A percentile compares a stretch with the other conserved stretches of the same genome.
phyloP scores from a whole-genome alignment of 2,329 filamentous ascomycete genomes.

The Botryotinia calthae region DNA sequence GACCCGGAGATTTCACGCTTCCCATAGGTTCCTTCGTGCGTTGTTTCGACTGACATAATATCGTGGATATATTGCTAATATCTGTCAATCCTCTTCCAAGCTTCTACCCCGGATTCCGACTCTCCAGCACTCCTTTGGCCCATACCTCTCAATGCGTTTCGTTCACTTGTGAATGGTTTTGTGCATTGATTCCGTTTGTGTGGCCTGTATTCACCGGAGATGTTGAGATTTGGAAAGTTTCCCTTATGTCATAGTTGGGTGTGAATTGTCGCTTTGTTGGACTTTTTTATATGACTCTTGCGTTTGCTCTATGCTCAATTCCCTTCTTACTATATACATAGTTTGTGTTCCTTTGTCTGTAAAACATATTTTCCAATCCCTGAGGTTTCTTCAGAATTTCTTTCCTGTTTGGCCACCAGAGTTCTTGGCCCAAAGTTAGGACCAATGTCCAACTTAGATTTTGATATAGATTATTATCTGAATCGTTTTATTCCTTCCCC shows the following conservation, averaged over 20 bases:
- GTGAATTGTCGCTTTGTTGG: neutral
- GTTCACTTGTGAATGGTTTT: neutral
- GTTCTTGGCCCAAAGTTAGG: constrained; percentile 7
- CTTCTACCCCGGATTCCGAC: constrained; percentile 8
- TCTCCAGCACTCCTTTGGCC: neutral
- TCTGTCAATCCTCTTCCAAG: neutral
- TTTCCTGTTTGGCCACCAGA: neutral
- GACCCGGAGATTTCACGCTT: neutral
- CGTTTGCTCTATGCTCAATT: neutral
- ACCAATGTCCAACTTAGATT: constrained; percentile 34
- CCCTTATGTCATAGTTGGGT: constrained; percentile 10
- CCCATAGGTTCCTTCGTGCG: neutral
- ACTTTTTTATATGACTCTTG: neutral
- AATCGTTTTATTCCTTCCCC: constrained; percentile 69
- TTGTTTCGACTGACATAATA: neutral
- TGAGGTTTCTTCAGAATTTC: neutral
- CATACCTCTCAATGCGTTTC: neutral
- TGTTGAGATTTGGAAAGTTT: constrained; percentile 3
- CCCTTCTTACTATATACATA: neutral
- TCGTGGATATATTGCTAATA: constrained; percentile 5
- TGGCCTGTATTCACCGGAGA: constrained; percentile 4
- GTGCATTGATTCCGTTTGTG: neutral
- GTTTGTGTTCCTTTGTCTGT: neutral
- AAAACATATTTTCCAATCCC: neutral
- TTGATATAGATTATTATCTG: constrained; percentile 75